Evolutionary conservation across 176 grass and related monocot species (phyloP).

Genomic region (Oryza punctata): DNA sequence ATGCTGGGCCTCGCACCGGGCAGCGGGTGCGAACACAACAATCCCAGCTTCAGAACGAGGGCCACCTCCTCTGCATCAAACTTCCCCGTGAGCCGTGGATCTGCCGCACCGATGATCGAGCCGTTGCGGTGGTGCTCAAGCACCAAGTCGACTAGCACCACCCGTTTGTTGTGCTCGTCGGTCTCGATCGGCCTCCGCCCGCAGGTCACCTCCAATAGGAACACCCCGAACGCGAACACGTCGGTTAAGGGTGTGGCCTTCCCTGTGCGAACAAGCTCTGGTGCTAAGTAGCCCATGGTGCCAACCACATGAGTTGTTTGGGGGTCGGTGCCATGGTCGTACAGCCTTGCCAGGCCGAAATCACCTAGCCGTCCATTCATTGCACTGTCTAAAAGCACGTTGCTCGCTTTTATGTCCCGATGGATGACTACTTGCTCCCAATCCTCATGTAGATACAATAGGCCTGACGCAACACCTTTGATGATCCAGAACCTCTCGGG

Average conservation of each 20-base stretch:
- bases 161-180: neutral
- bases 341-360: conserved; percentile 38
- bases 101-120: conserved; percentile 3
- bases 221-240: conserved; percentile 41
- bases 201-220: conserved; percentile 38
- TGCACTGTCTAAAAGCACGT: conserved; percentile 15
- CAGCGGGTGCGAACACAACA: conserved; percentile 35
- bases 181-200: conserved; percentile 29
- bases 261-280: conserved; percentile 21
- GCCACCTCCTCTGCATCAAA: neutral
- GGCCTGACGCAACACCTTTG: conserved; percentile 5
- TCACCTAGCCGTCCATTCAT: conserved; percentile 31
- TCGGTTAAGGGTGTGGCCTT: conserved; percentile 40
- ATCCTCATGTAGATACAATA: conserved; percentile 35
- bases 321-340: neutral
- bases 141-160: conserved; percentile 40
- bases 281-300: conserved; percentile 45
- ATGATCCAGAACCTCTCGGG: conserved; percentile 19
- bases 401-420: conserved; percentile 55
- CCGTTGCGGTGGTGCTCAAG: conserved; percentile 18
- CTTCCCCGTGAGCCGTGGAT: conserved; percentile 9
- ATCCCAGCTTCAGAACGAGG: conserved; percentile 39
- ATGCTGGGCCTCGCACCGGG: conserved; percentile 31
- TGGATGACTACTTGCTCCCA: conserved; percentile 51
- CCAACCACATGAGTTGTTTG: conserved; percentile 34